Evolutionary conservation across 2,329 filamentous ascomycete species (phyloP), one percentile per base, ranked within the genome.

Genomic region (Colletotrichum cordylinicola): DNA sequence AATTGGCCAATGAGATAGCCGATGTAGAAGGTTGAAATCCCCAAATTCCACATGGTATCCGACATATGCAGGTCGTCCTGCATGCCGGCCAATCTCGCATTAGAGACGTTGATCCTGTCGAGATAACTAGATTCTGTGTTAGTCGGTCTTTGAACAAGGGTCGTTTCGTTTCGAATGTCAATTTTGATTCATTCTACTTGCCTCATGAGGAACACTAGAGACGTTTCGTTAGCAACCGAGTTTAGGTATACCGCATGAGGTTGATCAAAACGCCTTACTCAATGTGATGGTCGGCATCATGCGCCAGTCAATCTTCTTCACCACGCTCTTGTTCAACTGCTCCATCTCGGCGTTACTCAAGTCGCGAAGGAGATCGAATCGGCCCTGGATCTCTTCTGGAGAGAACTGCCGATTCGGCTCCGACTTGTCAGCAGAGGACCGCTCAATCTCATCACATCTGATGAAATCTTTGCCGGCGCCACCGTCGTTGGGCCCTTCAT

Each of bases 91-190:
- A 85, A 80, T 64, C 82, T 81, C 10, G 84, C 84, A 77, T 85
- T 85, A 67, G 86, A 87, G 64, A 89, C 86, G 78, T 89, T 90
- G 55, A 87, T 88, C 65, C 87, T 83, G 77, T 89, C 87, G 68
- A 89, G 83, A 78, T 89, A 89, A 78, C 86, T 88, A 37, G 85
- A 3, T 0, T 35, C 21, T 52, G 29, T 75, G 27, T 68, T 60
- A 73, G 72, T 35, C 15, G 2, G 6, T 52, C 4, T 52, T 52
- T 2, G 2, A 21, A 21, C 0, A 2, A 52, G 10, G 1, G 2
- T 52, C 2, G 12, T 4, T 52, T 4, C 3, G 0, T 24, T n/a
- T 24, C 0, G 10, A 13, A 52, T 52, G 12, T 52, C 10, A 1
- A 21, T 52, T 0, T 3, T 0, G 43, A 10, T 2, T 52, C n/a